Evolutionary conservation across 164 flowering plant genomes (phyloP).

Genomic region (Taxillus chinensis): DNA sequence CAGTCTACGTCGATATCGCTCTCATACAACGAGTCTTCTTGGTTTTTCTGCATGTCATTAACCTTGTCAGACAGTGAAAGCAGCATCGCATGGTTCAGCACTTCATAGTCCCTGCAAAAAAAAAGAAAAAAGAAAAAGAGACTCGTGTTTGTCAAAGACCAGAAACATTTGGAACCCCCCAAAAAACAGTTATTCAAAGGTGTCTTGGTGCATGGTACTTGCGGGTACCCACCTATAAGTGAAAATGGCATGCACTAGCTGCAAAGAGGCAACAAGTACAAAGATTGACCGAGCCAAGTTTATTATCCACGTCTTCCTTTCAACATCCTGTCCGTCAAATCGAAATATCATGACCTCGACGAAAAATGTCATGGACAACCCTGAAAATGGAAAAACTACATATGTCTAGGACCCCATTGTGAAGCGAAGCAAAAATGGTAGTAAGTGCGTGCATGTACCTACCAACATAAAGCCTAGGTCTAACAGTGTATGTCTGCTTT

Average conservation of each 20-base stretch:
- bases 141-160: too few species aligned
- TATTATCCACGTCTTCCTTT: slow-evolving; percentile 38
- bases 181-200: too few species aligned
- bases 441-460: slow-evolving; percentile 2
- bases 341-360: slow-evolving; percentile 41
- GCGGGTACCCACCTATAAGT: slow-evolving; percentile 42
- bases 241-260: slow-evolving; percentile 46
- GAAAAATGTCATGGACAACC: slow-evolving; percentile 39
- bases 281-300: slow-evolving; percentile 24
- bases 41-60: slow-evolving; percentile 27
- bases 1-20: slow-evolving; percentile 36
- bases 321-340: slow-evolving; percentile 19
- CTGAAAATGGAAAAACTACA: slow-evolving; percentile 23
- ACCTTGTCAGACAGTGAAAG: slow-evolving; percentile 40
- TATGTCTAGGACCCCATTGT: neutral
- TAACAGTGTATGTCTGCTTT: slow-evolving; percentile 53
- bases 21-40: slow-evolving; percentile 11
- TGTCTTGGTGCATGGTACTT: too few species aligned
- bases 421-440: neutral
- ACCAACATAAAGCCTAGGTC: slow-evolving; percentile 72
- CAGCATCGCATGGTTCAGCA: slow-evolving; percentile 51
- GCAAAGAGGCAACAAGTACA: slow-evolving; percentile 26
- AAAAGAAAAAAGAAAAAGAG: neutral
- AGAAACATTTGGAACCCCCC: too few species aligned
- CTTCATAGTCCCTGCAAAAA: slow-evolving; percentile 64